phyloP scores from a whole-genome alignment of 495 filamentous ascomycete species.

The Penicillium dipodomyicola region DNA sequence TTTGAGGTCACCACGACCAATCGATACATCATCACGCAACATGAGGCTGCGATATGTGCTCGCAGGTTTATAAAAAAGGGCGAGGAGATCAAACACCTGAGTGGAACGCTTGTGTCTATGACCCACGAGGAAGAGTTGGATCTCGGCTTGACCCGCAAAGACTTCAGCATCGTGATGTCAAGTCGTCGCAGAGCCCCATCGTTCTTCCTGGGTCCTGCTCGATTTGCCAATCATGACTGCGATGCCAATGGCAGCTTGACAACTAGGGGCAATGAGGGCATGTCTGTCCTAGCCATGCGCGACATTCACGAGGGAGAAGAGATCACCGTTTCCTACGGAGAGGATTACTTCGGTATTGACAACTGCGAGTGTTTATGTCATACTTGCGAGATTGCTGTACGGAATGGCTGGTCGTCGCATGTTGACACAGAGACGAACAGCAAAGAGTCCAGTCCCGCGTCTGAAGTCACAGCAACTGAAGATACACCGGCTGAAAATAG shows the following conservation, averaged over 20 bases:
- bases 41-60: conserved; percentile 86
- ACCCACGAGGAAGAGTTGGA: conserved; percentile 84
- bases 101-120: conserved; percentile 84
- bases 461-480: conserved; percentile 24
- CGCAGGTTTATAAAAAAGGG: conserved; percentile 73
- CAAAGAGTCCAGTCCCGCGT: conserved; percentile 38
- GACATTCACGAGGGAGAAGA: conserved; percentile 87
- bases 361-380: conserved; percentile 94
- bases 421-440: conserved; percentile 39
- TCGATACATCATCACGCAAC: conserved; percentile 85
- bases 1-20: conserved; percentile 95
- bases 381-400: conserved; percentile 72
- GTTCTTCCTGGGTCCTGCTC: conserved; percentile 88
- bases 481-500: conserved; percentile 12
- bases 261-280: conserved; percentile 77
- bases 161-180: conserved; percentile 96
- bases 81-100: conserved; percentile 85
- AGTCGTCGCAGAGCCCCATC: conserved; percentile 83
- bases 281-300: conserved; percentile 76
- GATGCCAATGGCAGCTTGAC: conserved; percentile 84
- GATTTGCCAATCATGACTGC: conserved; percentile 98
- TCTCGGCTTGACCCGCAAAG: conserved; percentile 71
- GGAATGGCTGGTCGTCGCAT: conserved; percentile 74
- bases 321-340: conserved; percentile 92
- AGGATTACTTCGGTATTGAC: conserved; percentile 91